Base-by-base conservation (phyloP, 2,329 filamentous ascomycete species). In the Orbilia brochopaga region DNA sequence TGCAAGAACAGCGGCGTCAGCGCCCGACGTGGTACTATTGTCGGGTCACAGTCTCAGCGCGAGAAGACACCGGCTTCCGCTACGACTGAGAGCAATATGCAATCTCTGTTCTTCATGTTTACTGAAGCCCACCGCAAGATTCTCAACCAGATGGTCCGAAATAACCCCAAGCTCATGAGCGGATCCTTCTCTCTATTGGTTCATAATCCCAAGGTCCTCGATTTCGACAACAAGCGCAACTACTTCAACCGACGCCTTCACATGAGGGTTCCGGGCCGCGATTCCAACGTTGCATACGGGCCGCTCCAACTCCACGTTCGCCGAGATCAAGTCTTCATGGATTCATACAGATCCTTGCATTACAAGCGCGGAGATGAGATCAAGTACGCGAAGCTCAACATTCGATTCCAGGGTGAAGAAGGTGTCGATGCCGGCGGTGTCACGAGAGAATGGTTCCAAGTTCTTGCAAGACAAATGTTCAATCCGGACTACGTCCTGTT, bases 201-300 rank as follows among this genome's bases (percentile, higher is more conserved):
- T 74, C 97, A 96, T 83, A 99, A 99, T 78, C 95, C 94, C 24
- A 99, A 97, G 84, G 95, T 99, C 2, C 83, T 99, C 11, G 94
- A 99, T 78, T 99, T 99, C 77, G 94, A 99, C 82, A 99, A 99
- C 83, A 99, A 99, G 83, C 92, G 94, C 77, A 97, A 96, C 81
- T 99, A 95, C 84, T 99, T 99, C 83, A 97, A 88, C 79, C 90
- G 94, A 73, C 92, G 91, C 77, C 88, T 99, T 10, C 94, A 99
- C 79, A 86, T 86, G 51, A 86, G 90, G 56, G 85, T 85, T 59
- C 88, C 91, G 77, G 85, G 84, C 69, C 88, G 92, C 48, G 87
- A 90, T 58, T 84, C 88, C 6, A 87, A 90, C 75, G 19, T 70
- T 24, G 63, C 62, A 37, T 86, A 87, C 52, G 89, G 91, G 48